Evolutionary conservation across 495 filamentous ascomycete species (phyloP).

Genomic region (Aspergillus affinis): DNA sequence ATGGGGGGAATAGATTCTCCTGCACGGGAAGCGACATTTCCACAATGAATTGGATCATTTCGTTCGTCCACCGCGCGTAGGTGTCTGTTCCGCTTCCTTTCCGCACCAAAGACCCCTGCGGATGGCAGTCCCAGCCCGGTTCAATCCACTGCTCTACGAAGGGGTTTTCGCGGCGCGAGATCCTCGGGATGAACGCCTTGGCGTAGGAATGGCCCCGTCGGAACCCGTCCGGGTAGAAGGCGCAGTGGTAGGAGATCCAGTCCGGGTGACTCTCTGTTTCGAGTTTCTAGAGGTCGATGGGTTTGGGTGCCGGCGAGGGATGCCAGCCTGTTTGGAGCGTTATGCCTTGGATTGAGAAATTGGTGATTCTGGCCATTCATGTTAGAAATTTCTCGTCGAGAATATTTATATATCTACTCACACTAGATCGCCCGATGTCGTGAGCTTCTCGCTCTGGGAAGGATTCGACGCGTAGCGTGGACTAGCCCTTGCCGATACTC

Average conservation of each 20-base stretch:
- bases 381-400: too few species aligned
- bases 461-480: not conserved
- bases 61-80: not conserved
- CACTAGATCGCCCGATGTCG: too few species aligned
- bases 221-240: conserved; percentile 3
- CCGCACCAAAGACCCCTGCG: not conserved
- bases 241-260: not conserved
- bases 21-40: not conserved
- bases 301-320: not conserved
- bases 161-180: too few species aligned
- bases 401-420: too few species aligned
- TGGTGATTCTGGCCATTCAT: too few species aligned
- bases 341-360: too few species aligned
- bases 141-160: conserved; percentile 5
- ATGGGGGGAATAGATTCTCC: not conserved
- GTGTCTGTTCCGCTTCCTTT: not conserved
- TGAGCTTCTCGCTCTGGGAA: too few species aligned
- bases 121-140: conserved; percentile 4
- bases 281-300: not conserved
- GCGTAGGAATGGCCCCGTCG: not conserved
- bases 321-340: not conserved
- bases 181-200: not conserved
- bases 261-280: not conserved
- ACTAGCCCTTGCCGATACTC: not conserved
- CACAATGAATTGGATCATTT: conserved; percentile 1